Evolutionary conservation across 2,329 filamentous ascomycete genomes (phyloP).

Genomic region (Pleomassaria siparia): DNA sequence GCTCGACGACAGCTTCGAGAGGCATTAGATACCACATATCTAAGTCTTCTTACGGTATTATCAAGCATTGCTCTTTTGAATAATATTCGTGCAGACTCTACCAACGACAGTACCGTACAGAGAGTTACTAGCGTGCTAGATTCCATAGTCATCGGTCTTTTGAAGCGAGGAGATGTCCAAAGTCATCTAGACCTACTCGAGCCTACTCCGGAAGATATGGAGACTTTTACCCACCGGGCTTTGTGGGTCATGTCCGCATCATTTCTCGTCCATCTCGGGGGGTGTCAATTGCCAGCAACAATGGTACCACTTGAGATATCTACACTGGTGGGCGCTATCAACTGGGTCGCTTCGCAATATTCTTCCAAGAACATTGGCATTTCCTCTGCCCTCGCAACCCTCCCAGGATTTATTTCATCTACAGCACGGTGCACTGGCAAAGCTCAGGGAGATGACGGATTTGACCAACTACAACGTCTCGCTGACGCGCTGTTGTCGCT

Average conservation of each 20-base stretch:
- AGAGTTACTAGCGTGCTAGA: constrained; percentile 29
- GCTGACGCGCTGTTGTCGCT: constrained; percentile 29
- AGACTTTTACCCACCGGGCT: constrained; percentile 33
- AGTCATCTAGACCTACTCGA: constrained; percentile 25
- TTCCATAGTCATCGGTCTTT: constrained; percentile 23
- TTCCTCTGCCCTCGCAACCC: constrained; percentile 22
- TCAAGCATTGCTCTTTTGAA: constrained; percentile 33
- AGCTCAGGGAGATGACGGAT: constrained; percentile 37
- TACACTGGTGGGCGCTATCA: constrained; percentile 17
- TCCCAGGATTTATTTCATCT: constrained; percentile 34
- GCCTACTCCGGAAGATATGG: constrained; percentile 24
- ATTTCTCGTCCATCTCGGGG: constrained; percentile 26
- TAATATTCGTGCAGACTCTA: constrained; percentile 17
- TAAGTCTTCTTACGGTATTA: constrained; percentile 37
- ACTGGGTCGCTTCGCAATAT: constrained; percentile 27
- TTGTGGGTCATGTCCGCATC: constrained; percentile 29
- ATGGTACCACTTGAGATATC: constrained; percentile 12
- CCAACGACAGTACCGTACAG: constrained; percentile 16
- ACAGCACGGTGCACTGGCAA: constrained; percentile 39
- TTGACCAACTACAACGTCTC: constrained; percentile 35
- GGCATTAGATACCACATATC: constrained; percentile 39
- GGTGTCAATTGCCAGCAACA: constrained; percentile 1
- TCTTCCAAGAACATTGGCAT: constrained; percentile 21
- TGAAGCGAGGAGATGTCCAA: constrained; percentile 25
- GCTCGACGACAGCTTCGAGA: constrained; percentile 29